Evolutionary conservation across 352 stramenopile genomes (phyloP).

Genomic region (Saprolegnia parasitica): DNA sequence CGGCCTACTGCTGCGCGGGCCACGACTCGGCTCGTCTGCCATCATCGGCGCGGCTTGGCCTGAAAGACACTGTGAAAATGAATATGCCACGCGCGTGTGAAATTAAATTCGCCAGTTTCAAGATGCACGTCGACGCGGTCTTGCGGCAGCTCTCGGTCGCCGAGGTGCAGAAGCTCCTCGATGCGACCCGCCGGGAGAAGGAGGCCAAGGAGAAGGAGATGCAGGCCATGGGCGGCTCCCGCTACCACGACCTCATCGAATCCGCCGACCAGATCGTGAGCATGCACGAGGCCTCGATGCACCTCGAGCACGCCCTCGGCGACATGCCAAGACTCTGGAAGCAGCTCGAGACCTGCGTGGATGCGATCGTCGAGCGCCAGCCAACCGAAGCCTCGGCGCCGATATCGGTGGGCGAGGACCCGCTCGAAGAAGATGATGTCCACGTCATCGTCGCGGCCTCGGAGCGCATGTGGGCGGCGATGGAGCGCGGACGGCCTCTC

Average conservation of each 20-base stretch:
- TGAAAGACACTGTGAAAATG: background rate
- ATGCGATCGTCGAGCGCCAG: conserved; percentile 24
- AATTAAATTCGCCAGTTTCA: too few relatives aligned
- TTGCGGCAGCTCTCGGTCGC: conserved; percentile 72
- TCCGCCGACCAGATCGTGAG: conserved; percentile 90
- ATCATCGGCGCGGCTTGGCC: background rate
- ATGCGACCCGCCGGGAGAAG: conserved; percentile 76
- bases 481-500: conserved; percentile 14
- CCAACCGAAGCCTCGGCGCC: background rate
- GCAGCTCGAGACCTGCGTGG: conserved; percentile 46
- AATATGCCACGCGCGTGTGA: too few relatives aligned
- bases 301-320: conserved; percentile 72
- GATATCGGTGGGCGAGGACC: background rate
- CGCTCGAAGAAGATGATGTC: background rate
- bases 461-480: conserved; percentile 22
- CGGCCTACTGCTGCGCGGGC: background rate
- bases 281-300: conserved; percentile 85
- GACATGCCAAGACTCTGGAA: conserved; percentile 84
- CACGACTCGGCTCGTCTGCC: background rate
- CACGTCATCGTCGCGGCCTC: conserved; percentile 7
- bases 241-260: conserved; percentile 91
- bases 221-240: conserved; percentile 90
- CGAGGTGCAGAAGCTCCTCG: conserved; percentile 77
- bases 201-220: conserved; percentile 86
- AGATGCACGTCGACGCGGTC: conserved; percentile 43